Conservation (phyloP, 345 rosid species). For the Aquilaria yunnanensis region DNA sequence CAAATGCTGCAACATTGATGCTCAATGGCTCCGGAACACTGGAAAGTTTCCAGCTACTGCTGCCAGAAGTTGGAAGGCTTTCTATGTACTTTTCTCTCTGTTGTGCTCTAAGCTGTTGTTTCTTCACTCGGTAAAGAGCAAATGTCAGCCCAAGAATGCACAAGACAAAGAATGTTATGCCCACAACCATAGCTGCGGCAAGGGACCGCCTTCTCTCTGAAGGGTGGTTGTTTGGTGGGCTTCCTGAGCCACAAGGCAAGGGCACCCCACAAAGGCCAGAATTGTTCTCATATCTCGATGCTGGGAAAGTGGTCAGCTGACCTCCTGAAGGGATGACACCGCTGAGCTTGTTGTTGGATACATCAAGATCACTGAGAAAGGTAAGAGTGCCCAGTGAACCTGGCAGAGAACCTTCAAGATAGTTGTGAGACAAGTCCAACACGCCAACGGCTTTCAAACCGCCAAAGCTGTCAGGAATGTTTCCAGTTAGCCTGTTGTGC, state of each 20-base stretch:
- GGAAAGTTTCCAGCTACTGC: constrained; percentile 89
- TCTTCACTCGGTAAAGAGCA: constrained; percentile 59
- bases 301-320: constrained; percentile 89
- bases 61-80: constrained; percentile 85
- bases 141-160: constrained; percentile 53
- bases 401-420: constrained; percentile 69
- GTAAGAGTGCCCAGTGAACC: constrained; percentile 68
- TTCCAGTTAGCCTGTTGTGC: constrained; percentile 66
- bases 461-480: constrained; percentile 75
- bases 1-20: constrained; percentile 95
- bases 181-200: constrained; percentile 60
- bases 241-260: constrained; percentile 51
- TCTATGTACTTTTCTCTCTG: constrained; percentile 74
- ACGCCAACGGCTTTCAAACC: constrained; percentile 74
- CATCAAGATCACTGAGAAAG: constrained; percentile 91
- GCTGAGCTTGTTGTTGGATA: constrained; percentile 82
- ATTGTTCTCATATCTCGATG: constrained; percentile 80
- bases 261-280: constrained; percentile 94
- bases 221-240: constrained; percentile 9
- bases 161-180: constrained; percentile 56
- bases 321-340: constrained; percentile 91
- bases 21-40: constrained; percentile 89
- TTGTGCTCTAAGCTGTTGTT: constrained; percentile 48
- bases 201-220: constrained; percentile 39
- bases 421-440: constrained; percentile 83